Evolutionary conservation across 2,329 filamentous ascomycete species (phyloP).

Genomic region (Arthrobotrys entomopaga): DNA sequence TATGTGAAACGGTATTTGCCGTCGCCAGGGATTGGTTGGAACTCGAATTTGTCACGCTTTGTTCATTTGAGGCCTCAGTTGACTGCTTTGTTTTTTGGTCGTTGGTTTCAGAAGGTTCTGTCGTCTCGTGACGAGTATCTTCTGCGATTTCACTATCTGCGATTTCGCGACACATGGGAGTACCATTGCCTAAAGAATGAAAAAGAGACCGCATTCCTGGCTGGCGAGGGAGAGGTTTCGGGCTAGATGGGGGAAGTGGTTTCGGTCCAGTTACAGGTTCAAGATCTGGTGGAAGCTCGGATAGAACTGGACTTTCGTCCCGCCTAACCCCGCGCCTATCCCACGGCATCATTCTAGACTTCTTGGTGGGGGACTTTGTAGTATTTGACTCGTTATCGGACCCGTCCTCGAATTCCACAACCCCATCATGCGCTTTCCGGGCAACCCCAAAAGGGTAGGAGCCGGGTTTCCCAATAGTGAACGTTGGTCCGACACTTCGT

Average conservation of each 20-base stretch:
- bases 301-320: conserved; percentile 22
- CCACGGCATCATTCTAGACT: conserved; percentile 41
- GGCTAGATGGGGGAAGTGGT: conserved; percentile 14
- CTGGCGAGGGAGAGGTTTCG: background rate
- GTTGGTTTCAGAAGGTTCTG: conserved; percentile 21
- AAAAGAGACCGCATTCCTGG: conserved; percentile 22
- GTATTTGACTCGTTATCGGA: conserved; percentile 42
- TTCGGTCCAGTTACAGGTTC: conserved; percentile 12
- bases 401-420: conserved; percentile 53
- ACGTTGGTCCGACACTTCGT: conserved; percentile 32
- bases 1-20: conserved; percentile 16
- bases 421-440: conserved; percentile 49
- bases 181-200: conserved; percentile 4
- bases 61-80: background rate
- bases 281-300: background rate
- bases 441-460: conserved; percentile 36
- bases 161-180: background rate
- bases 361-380: conserved; percentile 16
- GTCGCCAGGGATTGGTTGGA: conserved; percentile 3
- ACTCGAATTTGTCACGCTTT: conserved; percentile 3
- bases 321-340: background rate
- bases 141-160: conserved; percentile 11
- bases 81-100: conserved; percentile 16
- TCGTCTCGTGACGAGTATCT: background rate
- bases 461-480: conserved; percentile 40